phyloP scores from a whole-genome alignment of 2,329 filamentous ascomycete genomes.

The Scolecobasidium constrictum region DNA sequence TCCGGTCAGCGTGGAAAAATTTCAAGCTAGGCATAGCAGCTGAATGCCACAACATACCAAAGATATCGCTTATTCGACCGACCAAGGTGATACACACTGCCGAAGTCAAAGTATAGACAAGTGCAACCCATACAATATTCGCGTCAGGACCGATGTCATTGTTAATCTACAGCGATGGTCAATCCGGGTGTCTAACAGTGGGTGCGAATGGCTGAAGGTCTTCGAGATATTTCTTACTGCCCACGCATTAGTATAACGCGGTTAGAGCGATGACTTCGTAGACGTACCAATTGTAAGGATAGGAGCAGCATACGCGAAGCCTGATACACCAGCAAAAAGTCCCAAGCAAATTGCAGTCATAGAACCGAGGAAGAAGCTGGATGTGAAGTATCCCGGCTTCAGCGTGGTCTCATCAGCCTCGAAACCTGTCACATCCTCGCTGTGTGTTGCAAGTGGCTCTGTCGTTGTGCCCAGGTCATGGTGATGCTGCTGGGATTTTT shows the following conservation, averaged over 20 bases:
- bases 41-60: conserved; percentile 9
- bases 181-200: no score
- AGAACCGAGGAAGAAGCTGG: conserved; percentile 7
- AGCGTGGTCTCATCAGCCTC: conserved; percentile 4
- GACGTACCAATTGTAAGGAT: neutral
- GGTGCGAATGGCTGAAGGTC: no score
- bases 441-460: no score
- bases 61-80: conserved; percentile 19
- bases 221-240: no score
- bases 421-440: conserved; percentile 1
- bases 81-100: conserved; percentile 15
- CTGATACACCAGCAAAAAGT: conserved; percentile 4
- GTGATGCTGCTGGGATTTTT: no score
- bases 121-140: conserved; percentile 15
- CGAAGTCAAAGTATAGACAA: conserved; percentile 14
- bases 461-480: no score
- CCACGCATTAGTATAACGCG: no score
- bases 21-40: neutral
- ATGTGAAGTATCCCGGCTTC: conserved; percentile 4
- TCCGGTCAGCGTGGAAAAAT: neutral
- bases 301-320: conserved; percentile 5
- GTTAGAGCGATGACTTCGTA: no score
- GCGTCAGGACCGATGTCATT: conserved; percentile 19
- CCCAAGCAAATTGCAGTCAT: conserved; percentile 5
- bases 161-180: no score